Conservation (phyloP, 176 grass and related monocot species). For the Zoysia pacifica region DNA sequence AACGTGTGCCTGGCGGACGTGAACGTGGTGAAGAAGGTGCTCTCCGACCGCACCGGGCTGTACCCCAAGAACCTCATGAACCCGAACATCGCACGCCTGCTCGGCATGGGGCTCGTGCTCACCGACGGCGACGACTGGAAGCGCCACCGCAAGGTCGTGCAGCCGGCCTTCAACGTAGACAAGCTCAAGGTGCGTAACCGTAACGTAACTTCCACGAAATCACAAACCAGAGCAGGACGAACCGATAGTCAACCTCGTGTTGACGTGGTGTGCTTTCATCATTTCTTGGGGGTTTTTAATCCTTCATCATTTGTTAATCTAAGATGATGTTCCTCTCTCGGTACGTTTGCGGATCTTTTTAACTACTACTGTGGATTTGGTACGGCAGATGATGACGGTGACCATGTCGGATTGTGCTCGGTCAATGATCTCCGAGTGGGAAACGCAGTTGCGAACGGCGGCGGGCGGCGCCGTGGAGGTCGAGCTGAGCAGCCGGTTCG, state of each 20-base stretch:
- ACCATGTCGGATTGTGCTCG: constrained; percentile 45
- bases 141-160: constrained; percentile 56
- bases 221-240: not conserved
- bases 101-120: constrained; percentile 52
- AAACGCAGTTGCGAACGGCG: constrained; percentile 3
- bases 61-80: constrained; percentile 41
- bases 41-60: constrained; percentile 51
- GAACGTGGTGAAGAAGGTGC: constrained; percentile 49
- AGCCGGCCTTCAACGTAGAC: constrained; percentile 66
- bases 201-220: not conserved
- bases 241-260: not conserved
- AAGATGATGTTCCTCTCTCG: not conserved
- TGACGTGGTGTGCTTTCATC: not conserved
- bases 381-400: constrained; percentile 43
- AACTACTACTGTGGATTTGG: not conserved
- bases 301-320: not conserved
- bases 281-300: too few relatives aligned
- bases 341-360: not conserved
- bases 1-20: constrained; percentile 50
- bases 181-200: constrained; percentile 53
- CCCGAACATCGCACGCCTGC: constrained; percentile 1
- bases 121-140: constrained; percentile 57
- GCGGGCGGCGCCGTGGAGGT: constrained; percentile 20
- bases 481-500: constrained; percentile 49
- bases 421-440: constrained; percentile 53